These are phyloP conservation scores for Wickerhamiella shivajii DNA, from an alignment of 805 yeast species.

Conservation along the genomic window DNA sequence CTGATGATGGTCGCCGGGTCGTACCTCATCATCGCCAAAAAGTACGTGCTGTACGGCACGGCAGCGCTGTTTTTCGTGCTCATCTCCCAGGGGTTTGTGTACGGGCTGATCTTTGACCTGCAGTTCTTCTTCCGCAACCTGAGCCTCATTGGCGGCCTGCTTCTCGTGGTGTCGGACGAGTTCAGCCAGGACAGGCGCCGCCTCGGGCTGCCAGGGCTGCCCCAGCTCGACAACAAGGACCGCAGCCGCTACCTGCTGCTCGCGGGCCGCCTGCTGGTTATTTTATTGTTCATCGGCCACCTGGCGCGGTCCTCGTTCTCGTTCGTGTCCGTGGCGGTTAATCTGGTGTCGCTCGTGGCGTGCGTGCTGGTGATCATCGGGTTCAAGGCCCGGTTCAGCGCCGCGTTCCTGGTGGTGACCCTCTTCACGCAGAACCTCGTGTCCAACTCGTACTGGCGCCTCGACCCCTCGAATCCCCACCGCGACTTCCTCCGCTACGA, in stretches of 20 bases:
- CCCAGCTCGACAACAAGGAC: conserved; percentile 55
- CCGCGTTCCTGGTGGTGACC: conserved; percentile 48
- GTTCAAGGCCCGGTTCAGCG: conserved; percentile 81
- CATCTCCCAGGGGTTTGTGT: conserved; percentile 68
- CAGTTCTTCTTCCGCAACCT: conserved; percentile 74
- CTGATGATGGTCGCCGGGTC: conserved; percentile 61
- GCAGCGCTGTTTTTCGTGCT: conserved; percentile 56
- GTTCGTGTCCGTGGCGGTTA: conserved; percentile 44
- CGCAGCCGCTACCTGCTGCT: conserved; percentile 65
- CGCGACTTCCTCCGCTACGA: conserved; percentile 87
- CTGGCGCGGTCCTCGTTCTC: conserved; percentile 59
- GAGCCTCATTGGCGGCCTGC: conserved; percentile 81
- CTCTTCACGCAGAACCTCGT: conserved; percentile 62
- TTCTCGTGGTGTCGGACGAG: conserved; percentile 76
- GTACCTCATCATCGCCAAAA: conserved; percentile 51
- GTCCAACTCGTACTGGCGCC: conserved; percentile 81
- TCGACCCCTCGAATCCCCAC: conserved; percentile 51
- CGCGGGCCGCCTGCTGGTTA: conserved; percentile 77
- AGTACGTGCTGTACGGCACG: conserved; percentile 55
- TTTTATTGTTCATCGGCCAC: conserved; percentile 73
- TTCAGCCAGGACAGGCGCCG: conserved; percentile 61
- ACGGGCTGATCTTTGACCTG: conserved; percentile 72
- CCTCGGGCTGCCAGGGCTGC: conserved; percentile 58
- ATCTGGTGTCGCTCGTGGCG: conserved; percentile 52
- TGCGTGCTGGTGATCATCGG: conserved; percentile 79